phyloP scores from a whole-genome alignment of 176 grass and related monocot species.

The Raddia guianensis region DNA sequence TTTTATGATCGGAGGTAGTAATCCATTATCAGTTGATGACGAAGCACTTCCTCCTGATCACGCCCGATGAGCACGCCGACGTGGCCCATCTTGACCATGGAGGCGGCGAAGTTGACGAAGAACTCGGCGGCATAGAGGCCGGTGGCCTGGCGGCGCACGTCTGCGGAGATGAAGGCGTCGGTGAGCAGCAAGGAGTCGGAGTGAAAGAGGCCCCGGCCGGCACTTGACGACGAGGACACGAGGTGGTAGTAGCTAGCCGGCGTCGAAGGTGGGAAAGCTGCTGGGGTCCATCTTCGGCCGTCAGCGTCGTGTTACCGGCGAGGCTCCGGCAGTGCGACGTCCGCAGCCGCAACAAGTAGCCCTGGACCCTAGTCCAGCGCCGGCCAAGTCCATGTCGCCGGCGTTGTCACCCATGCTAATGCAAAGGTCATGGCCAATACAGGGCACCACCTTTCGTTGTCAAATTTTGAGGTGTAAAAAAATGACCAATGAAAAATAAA shows the following conservation, averaged over 20 bases:
- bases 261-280: conserved; percentile 57
- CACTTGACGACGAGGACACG: conserved; percentile 49
- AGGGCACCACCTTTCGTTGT: no score
- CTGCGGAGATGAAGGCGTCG: conserved; percentile 34
- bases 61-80: conserved; percentile 56
- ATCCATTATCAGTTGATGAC: conserved; percentile 29
- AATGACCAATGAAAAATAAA: no score
- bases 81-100: conserved; percentile 63
- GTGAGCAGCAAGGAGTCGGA: conserved; percentile 53
- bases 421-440: no score
- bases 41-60: conserved; percentile 61
- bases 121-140: conserved; percentile 40
- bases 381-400: conserved; percentile 46
- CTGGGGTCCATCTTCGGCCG: conserved; percentile 60
- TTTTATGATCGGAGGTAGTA: no score
- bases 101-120: conserved; percentile 50
- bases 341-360: conserved; percentile 42
- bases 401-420: background rate
- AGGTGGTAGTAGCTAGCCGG: conserved; percentile 45
- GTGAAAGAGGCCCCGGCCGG: conserved; percentile 48
- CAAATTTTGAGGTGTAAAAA: no score
- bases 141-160: conserved; percentile 42
- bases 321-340: conserved; percentile 35
- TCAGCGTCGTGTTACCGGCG: conserved; percentile 46
- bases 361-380: conserved; percentile 23